Evolutionary conservation across 2,329 filamentous ascomycete genomes (phyloP).

Genomic region (Stachybotrys chlorohalonatus): DNA sequence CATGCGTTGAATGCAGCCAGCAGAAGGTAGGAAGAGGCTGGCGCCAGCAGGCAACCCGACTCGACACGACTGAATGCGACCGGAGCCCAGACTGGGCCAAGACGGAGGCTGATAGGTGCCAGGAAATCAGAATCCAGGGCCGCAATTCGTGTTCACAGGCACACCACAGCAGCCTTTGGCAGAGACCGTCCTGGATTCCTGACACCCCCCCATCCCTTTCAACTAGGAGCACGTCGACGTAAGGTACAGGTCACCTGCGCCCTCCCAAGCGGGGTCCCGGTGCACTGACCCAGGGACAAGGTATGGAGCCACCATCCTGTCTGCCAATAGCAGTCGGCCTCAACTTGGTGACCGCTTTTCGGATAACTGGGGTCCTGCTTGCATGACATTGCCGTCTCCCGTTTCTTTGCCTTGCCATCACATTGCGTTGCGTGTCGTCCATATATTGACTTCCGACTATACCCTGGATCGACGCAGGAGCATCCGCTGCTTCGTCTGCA

Average conservation of each 20-base stretch:
- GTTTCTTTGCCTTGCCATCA: no score
- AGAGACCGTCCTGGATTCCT: neutral
- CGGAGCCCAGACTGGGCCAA: neutral
- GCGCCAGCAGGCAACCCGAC: neutral
- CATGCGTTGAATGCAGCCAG: neutral
- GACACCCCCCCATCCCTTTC: neutral
- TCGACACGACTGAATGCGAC: neutral
- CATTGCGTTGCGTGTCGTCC: no score
- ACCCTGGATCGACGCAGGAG: no score
- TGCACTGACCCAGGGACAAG: slow-evolving; percentile 22
- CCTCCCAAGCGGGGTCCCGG: neutral
- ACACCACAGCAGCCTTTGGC: neutral
- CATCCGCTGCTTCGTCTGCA: neutral
- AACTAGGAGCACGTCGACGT: slow-evolving; percentile 14
- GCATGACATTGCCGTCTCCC: no score
- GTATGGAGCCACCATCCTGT: slow-evolving; percentile 7
- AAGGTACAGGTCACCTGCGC: slow-evolving; percentile 28
- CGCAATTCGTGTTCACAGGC: neutral
- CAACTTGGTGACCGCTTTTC: neutral
- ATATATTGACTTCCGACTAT: no score
- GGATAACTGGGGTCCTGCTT: no score
- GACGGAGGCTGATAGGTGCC: neutral
- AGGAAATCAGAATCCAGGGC: neutral
- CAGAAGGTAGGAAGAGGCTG: neutral
- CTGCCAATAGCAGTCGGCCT: neutral